Evolutionary conservation across 1,284 basidiomycete genomes (phyloP), one percentile per base, ranked within the genome.

Genomic region (Neotropicomus parvogracilis): DNA sequence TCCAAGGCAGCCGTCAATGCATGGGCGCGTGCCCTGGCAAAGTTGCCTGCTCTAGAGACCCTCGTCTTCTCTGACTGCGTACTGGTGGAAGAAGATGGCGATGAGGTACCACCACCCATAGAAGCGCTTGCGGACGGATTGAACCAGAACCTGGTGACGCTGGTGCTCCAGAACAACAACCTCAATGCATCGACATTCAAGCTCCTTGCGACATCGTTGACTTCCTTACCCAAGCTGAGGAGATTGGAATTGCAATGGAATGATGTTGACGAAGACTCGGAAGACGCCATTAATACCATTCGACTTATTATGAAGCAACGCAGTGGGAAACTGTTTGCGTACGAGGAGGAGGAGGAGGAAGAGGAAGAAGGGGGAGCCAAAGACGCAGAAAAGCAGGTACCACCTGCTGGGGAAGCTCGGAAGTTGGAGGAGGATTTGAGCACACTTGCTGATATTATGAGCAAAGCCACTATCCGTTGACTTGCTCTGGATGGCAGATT

Each of bases 61-160:
- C 82, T 99, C 58, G 92, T 98, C 68, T 75, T 99, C 33, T 94
- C 91, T 11, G 95, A 99, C 70, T 97, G 94, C 61, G 80, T 97
- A 29, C 77, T 98, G 31, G 85, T 88, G 24, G 62, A 62, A 32
- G 78, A 83, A 36, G 78, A 77, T 21, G 78, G 80, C n/a, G 81
- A 82, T 29, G 79, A 81, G 54, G 70, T 85, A 0, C 83, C 85
- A 3, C 75, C 77, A 7, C 74, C 89, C 48, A 67, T 91, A 17
- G 71, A 83, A 50, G 78, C 78, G 21, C 75, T 86, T n/a, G 75
- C 79, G 1, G 73, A 80, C 31, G 91, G 92, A 5, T 80, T 81
- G 36, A 92, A 90, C 66, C 76, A 77, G 19, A 81, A 83, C 58
- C 73, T 97, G 40, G 79, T 85, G 59, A 79, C 76, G 11, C 74